These are phyloP conservation scores for Ephemerocybe angulata DNA, from an alignment of 768 basidiomycete genomes.

Conservation along the genomic window DNA sequence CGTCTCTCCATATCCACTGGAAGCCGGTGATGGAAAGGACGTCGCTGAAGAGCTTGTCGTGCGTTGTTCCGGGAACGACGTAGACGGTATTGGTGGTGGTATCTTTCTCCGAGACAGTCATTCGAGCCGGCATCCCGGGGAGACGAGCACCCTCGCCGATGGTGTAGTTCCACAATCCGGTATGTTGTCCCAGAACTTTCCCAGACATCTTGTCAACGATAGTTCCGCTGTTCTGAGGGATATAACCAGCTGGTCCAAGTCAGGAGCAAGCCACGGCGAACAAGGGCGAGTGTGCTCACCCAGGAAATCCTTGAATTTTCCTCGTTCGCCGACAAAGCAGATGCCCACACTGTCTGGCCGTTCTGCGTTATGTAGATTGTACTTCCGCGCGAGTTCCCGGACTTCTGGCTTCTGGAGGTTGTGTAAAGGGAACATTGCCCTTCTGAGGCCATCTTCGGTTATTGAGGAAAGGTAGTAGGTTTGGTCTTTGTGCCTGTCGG, in stretches of 20 bases:
- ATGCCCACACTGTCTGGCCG: constrained; percentile 89
- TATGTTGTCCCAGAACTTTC: constrained; percentile 53
- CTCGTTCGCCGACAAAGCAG: constrained; percentile 87
- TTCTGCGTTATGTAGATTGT: constrained; percentile 65
- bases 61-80: constrained; percentile 69
- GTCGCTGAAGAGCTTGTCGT: too few species aligned
- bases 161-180: constrained; percentile 81
- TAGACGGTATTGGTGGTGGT: constrained; percentile 58
- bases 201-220: constrained; percentile 60
- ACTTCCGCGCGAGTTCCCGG: constrained; percentile 60
- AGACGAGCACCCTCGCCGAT: constrained; percentile 78
- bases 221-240: constrained; percentile 63
- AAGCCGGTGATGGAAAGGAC: constrained; percentile 55
- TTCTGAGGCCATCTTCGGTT: constrained; percentile 55
- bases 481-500: constrained; percentile 78
- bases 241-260: constrained; percentile 68
- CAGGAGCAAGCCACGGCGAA: not conserved
- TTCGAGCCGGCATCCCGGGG: constrained; percentile 51
- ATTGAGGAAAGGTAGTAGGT: constrained; percentile 87
- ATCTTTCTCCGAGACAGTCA: constrained; percentile 78
- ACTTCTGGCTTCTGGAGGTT: constrained; percentile 65
- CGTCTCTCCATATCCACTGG: constrained; percentile 73
- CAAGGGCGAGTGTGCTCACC: constrained; percentile 41
- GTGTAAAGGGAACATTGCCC: constrained; percentile 77
- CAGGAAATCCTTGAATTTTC: constrained; percentile 68